Percentiles rank a stretch among this genome's conserved stretches.
These are phyloP conservation scores for Penicillium decumbens DNA, from an alignment of 2,329 filamentous ascomycete species.

Conservation along the genomic window DNA sequence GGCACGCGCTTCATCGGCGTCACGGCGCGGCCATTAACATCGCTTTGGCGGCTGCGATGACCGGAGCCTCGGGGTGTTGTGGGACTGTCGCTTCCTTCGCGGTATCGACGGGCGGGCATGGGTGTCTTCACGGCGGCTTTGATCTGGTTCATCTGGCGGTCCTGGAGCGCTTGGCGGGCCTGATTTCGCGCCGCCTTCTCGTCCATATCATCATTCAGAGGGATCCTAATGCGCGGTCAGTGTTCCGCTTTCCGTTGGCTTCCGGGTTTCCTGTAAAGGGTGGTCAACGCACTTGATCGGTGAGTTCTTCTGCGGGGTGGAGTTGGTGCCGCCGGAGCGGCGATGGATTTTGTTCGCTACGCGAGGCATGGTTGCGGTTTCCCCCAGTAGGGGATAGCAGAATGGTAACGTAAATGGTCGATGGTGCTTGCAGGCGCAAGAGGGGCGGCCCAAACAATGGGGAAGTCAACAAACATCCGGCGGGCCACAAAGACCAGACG, in stretches of 20 bases:
- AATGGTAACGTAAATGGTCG: conserved; percentile 12
- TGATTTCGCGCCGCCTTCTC: conserved; percentile 87
- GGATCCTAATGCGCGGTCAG: conserved; percentile 59
- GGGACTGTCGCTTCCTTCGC: conserved; percentile 43
- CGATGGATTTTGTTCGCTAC: conserved; percentile 48
- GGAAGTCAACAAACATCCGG: conserved; percentile 39
- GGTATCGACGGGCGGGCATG: conserved; percentile 40
- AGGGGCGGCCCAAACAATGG: conserved; percentile 21
- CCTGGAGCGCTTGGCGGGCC: conserved; percentile 80
- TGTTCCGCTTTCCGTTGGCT: conserved; percentile 3
- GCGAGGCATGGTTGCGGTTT: conserved; percentile 50
- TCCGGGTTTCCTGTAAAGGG: neutral
- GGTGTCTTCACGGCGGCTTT: conserved; percentile 62
- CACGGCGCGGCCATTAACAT: conserved; percentile 65
- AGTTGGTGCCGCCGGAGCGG: conserved; percentile 42
- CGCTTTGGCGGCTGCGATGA: conserved; percentile 37
- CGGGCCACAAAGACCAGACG: conserved; percentile 18
- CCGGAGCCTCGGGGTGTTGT: conserved; percentile 46
- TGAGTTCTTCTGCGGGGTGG: conserved; percentile 50
- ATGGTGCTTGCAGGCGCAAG: conserved; percentile 17
- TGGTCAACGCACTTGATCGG: conserved; percentile 45
- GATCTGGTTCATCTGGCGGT: conserved; percentile 87
- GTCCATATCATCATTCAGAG: conserved; percentile 88
- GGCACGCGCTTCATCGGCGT: conserved; percentile 96
- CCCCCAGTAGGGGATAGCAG: conserved; percentile 25